Evolutionary conservation across 2,329 filamentous ascomycete genomes (phyloP), one percentile per base, ranked within the genome.

Genomic region (Beauveria sp.): DNA sequence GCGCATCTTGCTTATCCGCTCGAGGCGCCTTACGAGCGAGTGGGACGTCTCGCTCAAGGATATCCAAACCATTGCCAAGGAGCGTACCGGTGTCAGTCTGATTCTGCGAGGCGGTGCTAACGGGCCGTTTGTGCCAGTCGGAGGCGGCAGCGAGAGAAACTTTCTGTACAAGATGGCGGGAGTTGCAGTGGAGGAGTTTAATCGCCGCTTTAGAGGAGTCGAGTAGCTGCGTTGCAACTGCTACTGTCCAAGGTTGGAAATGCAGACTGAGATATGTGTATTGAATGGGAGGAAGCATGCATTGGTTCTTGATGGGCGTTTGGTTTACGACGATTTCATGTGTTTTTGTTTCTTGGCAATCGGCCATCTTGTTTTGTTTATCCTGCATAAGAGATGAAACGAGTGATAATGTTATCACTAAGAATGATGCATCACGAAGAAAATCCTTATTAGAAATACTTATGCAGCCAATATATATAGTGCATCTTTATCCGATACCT

Each of bases 41-140:
- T 99, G 95, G 95, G 95, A 99, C 70, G 91, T 98, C 12, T 90
- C 91, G 28, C 81, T 99, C 66, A 97, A 95, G 71, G 95, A 99
- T 72, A 86, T 99, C 22, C 93, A 98, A 79, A 98, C 93, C 0
- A 98, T 99, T 66, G 90, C 88, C 51, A 99, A 98, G 78, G 96
- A 99, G 80, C 81, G 95, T 58, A 99, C 95, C 0, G 96, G 95
- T 0, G 86, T 99, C 76, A 93, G 90, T 67, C 84, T 99, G 64
- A 88, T 90, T 52, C 77, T 98, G 66, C 89, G 96, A 67, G 93
- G 93, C 12, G 93, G 93, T 3, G 90, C 88, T 2, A 96, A 96
- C 71, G 95, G 95, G 0, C 95, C 95, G 2, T 99, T 98, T 70
- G 87, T 99, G 7, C 95, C 95, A 0, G 89, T 98, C 6, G 88